These are phyloP conservation scores for Thalassiosira hispida DNA, from an alignment of 352 stramenopile genomes.

Conservation along the genomic window DNA sequence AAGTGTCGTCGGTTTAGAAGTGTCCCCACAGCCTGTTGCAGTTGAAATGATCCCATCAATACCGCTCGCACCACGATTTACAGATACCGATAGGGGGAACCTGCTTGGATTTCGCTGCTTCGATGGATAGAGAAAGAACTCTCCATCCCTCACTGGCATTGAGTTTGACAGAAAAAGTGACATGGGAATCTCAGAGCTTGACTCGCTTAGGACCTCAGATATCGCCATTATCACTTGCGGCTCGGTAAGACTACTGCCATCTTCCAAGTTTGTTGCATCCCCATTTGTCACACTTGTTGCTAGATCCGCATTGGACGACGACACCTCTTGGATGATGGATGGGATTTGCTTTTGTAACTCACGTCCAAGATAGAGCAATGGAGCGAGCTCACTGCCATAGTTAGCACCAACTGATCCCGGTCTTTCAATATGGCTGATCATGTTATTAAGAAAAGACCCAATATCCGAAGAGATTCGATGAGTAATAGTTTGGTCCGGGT, in stretches of 20 bases:
- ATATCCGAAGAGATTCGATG: slow-evolving; percentile 70
- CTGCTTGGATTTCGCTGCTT: slow-evolving; percentile 14
- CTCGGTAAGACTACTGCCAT: slow-evolving; percentile 61
- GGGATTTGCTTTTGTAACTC: slow-evolving; percentile 67
- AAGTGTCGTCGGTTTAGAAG: slow-evolving; percentile 64
- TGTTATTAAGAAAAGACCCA: slow-evolving; percentile 55
- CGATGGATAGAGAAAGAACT: slow-evolving; percentile 82
- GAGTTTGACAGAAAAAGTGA: slow-evolving; percentile 84
- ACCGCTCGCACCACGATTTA: slow-evolving; percentile 81
- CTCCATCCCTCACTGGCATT: slow-evolving; percentile 83
- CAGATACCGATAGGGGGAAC: slow-evolving; percentile 40
- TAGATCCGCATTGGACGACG: slow-evolving; percentile 18
- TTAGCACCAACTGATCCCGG: slow-evolving; percentile 1
- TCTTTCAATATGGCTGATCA: slow-evolving; percentile 37
- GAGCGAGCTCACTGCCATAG: slow-evolving; percentile 64
- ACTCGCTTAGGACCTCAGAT: slow-evolving; percentile 54
- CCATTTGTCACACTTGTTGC: slow-evolving; percentile 7
- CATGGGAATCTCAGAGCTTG: slow-evolving; percentile 31
- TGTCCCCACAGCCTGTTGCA: slow-evolving; percentile 73
- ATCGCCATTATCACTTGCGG: slow-evolving; percentile 76
- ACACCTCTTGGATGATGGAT: slow-evolving; percentile 63
- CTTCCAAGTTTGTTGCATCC: background rate
- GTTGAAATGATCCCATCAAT: slow-evolving; percentile 85
- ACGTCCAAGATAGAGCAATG: slow-evolving; percentile 68
- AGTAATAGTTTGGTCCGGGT: slow-evolving; percentile 75